Base-by-base conservation (phyloP, 352 stramenopile species). In the Phytophthora chlamydospora region DNA sequence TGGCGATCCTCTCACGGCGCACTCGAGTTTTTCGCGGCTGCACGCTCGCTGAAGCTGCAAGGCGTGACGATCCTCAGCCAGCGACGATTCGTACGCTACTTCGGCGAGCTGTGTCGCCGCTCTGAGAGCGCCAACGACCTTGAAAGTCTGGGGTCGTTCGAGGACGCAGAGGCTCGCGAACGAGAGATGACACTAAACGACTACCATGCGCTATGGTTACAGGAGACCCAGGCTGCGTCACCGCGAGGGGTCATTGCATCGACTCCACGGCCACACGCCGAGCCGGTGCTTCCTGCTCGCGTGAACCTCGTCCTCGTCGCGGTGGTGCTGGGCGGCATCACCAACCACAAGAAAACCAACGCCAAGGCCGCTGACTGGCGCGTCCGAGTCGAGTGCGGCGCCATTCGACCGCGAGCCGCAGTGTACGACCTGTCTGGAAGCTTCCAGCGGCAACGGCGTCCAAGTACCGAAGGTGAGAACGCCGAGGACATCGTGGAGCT, bases 31-130 rank as follows among this genome's bases (percentile, higher is more conserved):
- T 96, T 91, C 51, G 87, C 68, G 1, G 73, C 72, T 31, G 84
- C 80, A 24, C 71, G 87, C 13, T 94, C 87, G 13, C 65, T 89
- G 36, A 93, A 96, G 55, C 64, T 76, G 6, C 73, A 95, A 64
- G 87, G 87, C 31, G 87, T 96, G 55, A 96, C 87, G 11, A 96
- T 96, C 55, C 75, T 85, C 7, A 90, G 77, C 61, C 87, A 96
- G 44, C 68, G 82, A 19, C 78, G 85, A 16, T 96, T 93, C 60
- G 82, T 94, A 21, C 41, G 49, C 41, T 96, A 96, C 62, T 96
- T 93, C 56, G 69, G 63, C 2, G 64, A 69, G 4, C 67, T 92
- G 59, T 92, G 83, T 47, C 73, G 63, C 45, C 72, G 43, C 38
- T 54, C 29, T 11, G 74, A 76, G 50, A 65, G 41, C 6, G 27